Evolutionary conservation across 257 asterid genomes (phyloP).

Genomic region (Solanum bukasovii): DNA sequence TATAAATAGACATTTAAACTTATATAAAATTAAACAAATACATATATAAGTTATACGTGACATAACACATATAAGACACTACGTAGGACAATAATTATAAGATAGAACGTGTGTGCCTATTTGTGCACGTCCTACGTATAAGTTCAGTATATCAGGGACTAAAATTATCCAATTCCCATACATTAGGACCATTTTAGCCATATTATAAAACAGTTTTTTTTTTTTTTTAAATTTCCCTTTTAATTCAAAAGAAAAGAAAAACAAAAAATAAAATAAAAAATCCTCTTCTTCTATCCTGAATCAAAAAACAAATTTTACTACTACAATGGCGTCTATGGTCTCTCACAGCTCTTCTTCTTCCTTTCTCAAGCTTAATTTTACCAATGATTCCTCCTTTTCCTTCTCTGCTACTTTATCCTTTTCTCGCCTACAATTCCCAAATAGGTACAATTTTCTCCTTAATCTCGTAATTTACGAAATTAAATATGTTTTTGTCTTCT

Average conservation of each 20-base stretch:
- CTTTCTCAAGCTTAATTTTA: constrained; percentile 12
- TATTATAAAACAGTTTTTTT: neutral
- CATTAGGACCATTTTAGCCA: neutral
- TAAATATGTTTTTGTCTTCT: neutral
- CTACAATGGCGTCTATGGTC: neutral
- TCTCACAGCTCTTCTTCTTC: constrained; percentile 1
- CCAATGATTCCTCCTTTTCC: constrained; percentile 9
- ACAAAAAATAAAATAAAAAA: neutral
- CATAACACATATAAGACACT: no score
- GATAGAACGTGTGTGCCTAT: no score
- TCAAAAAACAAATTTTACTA: neutral
- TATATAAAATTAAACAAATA: no score
- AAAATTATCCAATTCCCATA: neutral
- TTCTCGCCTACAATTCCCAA: constrained; percentile 10
- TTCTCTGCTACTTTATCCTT: constrained; percentile 24
- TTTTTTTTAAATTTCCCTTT: neutral
- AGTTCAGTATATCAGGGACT: neutral
- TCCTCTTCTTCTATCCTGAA: neutral
- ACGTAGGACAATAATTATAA: no score
- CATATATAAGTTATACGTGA: no score
- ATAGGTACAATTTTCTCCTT: constrained; percentile 16
- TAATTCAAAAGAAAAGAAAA: neutral
- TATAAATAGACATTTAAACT: no score
- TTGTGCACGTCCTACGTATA: no score
- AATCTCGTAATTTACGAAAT: neutral